phyloP scores from a whole-genome alignment of 352 stramenopile genomes.

The Phytophthora ohioensis region DNA sequence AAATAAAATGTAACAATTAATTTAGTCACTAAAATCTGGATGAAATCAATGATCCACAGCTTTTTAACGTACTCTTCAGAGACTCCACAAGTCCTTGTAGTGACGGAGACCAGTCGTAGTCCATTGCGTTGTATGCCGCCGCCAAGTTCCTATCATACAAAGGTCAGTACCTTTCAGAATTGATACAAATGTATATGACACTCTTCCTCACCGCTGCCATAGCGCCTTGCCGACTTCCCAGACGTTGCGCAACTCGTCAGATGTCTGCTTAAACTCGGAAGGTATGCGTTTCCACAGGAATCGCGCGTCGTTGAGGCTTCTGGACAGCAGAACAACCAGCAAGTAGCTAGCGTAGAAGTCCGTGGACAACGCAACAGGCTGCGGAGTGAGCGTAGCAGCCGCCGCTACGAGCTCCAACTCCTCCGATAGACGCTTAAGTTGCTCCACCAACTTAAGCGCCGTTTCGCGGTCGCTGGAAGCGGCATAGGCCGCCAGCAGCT shows the following conservation, averaged over 20 bases:
- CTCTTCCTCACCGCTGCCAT: constrained; percentile 57
- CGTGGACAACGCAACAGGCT: constrained; percentile 46
- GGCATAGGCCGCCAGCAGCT: constrained; percentile 44
- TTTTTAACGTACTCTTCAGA: constrained; percentile 50
- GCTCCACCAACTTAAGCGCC: constrained; percentile 29
- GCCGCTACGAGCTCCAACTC: constrained; percentile 69
- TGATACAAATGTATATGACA: background rate
- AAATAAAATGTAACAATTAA: constrained; percentile 3
- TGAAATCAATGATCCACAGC: background rate
- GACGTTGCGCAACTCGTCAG: constrained; percentile 49
- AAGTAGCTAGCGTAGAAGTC: constrained; percentile 72
- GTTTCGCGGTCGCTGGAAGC: constrained; percentile 29
- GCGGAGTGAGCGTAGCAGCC: constrained; percentile 34
- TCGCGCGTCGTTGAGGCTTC: constrained; percentile 69
- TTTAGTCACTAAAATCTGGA: background rate
- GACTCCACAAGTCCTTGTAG: constrained; percentile 52
- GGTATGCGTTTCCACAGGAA: constrained; percentile 83
- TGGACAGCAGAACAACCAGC: constrained; percentile 60
- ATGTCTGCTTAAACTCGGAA: constrained; percentile 47
- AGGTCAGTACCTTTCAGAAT: constrained; percentile 5
- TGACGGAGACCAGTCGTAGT: constrained; percentile 52
- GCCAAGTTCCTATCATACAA: constrained; percentile 50
- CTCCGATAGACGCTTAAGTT: constrained; percentile 53
- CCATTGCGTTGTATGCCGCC: constrained; percentile 64
- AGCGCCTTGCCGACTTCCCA: constrained; percentile 78